A percentile compares a stretch with the other conserved stretches of the same genome.
Conservation (phyloP, 345 rosid species). For the Pistacia atlantica region DNA sequence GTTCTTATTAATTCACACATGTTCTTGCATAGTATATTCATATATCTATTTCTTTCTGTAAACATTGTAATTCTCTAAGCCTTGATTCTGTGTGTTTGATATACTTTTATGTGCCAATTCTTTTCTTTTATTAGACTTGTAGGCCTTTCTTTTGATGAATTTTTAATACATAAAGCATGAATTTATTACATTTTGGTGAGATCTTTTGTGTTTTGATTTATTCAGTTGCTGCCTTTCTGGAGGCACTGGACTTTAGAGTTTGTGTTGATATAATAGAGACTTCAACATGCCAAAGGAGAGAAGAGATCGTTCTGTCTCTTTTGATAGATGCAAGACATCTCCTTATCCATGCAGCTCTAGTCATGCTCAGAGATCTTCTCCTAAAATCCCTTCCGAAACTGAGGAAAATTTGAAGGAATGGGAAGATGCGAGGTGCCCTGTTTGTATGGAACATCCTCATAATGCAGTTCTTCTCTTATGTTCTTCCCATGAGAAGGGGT, state of each 20-base stretch:
- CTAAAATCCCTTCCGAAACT: constrained; percentile 46
- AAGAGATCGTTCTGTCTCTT: constrained; percentile 72
- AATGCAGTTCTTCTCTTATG: constrained; percentile 92
- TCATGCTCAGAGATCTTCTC: constrained; percentile 35
- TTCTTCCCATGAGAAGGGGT: constrained; percentile 89
- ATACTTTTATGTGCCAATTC: background rate
- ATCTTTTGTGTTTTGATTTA: constrained; percentile 7
- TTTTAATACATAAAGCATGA: background rate
- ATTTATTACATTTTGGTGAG: background rate
- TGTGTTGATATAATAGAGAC: constrained; percentile 17
- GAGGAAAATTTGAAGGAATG: constrained; percentile 77
- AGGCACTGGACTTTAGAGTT: constrained; percentile 16
- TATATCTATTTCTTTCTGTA: background rate
- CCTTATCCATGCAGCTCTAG: constrained; percentile 69
- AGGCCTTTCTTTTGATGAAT: background rate
- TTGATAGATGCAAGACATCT: constrained; percentile 60
- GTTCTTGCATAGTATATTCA: background rate
- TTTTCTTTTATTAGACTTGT: background rate
- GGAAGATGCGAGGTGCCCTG: constrained; percentile 96
- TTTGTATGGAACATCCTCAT: constrained; percentile 99
- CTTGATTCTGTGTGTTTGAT: background rate
- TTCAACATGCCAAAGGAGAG: constrained; percentile 86
- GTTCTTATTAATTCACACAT: background rate
- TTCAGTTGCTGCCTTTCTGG: constrained; percentile 20
- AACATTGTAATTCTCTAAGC: background rate